Conservation (phyloP, 805 yeast genomes). For the Metschnikowia proteae region DNA sequence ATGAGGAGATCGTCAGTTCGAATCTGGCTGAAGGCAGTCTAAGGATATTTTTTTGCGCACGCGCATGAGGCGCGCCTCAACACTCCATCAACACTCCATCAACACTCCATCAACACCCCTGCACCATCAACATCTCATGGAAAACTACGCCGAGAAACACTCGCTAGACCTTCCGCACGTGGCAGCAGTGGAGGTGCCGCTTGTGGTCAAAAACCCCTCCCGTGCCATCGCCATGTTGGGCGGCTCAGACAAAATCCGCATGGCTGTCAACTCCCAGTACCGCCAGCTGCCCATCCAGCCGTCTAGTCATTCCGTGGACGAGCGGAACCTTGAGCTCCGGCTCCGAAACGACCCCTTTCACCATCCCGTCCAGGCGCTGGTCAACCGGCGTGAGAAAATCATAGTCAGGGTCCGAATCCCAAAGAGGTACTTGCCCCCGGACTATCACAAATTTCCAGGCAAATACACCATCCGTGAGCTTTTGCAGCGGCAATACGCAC, state of each 20-base stretch:
- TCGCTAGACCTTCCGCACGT: slow-evolving; percentile 72
- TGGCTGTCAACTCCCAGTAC: slow-evolving; percentile 37
- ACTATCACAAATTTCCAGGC: slow-evolving; percentile 28
- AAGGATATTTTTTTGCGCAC: slow-evolving; percentile 2
- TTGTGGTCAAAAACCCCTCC: slow-evolving; percentile 57
- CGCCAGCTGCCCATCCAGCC: slow-evolving; percentile 22
- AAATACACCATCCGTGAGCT: slow-evolving; percentile 44
- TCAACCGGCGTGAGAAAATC: slow-evolving; percentile 52
- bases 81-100: not conserved
- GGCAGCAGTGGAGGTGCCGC: slow-evolving; percentile 74
- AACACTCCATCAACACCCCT: too few relatives aligned
- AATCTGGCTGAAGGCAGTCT: slow-evolving; percentile 19
- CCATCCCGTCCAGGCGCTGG: slow-evolving; percentile 61
- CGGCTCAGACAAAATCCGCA: slow-evolving; percentile 45
- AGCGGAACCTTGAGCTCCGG: slow-evolving; percentile 38
- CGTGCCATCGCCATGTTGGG: slow-evolving; percentile 70
- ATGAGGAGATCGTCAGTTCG: not conserved
- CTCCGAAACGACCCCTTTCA: slow-evolving; percentile 44
- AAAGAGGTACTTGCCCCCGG: slow-evolving; percentile 42
- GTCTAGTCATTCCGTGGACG: slow-evolving; percentile 24
- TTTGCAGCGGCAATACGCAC: slow-evolving; percentile 25
- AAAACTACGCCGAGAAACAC: slow-evolving; percentile 45
- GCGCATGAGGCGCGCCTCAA: not conserved
- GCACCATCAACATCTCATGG: slow-evolving; percentile 4
- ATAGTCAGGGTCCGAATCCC: slow-evolving; percentile 60